A percentile compares a stretch with the other conserved stretches of the same genome.
Evolutionary conservation across 2,329 filamentous ascomycete species (phyloP).

Genomic region (Dactylellina parvicollis): DNA sequence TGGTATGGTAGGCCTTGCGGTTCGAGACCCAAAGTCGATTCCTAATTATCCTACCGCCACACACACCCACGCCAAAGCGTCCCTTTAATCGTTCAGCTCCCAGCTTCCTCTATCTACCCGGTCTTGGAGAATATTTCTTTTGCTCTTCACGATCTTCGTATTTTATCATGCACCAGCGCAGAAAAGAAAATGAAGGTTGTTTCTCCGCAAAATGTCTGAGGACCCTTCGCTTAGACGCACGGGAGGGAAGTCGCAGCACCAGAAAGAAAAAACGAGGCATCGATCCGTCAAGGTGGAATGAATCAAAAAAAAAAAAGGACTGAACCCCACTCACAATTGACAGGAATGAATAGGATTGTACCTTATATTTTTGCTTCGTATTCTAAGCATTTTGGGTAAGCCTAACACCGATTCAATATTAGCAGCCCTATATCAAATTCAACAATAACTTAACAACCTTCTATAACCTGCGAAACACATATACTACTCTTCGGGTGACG

Average conservation of each 20-base stretch:
- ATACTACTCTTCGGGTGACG: background rate
- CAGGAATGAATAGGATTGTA: constrained; percentile 7
- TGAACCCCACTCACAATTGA: background rate
- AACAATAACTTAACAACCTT: background rate
- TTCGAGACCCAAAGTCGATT: constrained; percentile 22
- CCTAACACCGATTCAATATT: background rate
- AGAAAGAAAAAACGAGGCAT: constrained; percentile 27
- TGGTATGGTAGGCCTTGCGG: constrained; percentile 4
- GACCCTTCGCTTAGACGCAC: constrained; percentile 38
- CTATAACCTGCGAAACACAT: background rate
- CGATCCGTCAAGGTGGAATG: background rate
- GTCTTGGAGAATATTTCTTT: constrained; percentile 12
- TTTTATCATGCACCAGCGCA: background rate
- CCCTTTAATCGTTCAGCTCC: background rate
- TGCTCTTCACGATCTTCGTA: constrained; percentile 18
- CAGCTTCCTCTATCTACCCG: constrained; percentile 31
- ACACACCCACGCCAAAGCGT: background rate
- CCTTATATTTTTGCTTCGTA: background rate
- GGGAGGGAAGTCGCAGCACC: constrained; percentile 33
- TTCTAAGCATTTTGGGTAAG: background rate
- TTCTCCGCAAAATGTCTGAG: constrained; percentile 45
- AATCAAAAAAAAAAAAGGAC: background rate
- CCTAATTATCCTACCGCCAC: constrained; percentile 29
- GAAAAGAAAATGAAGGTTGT: constrained; percentile 3
- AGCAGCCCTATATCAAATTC: background rate